Evolutionary conservation across 345 rosid genomes (phyloP).

Genomic region (Schrenkiella parvula): DNA sequence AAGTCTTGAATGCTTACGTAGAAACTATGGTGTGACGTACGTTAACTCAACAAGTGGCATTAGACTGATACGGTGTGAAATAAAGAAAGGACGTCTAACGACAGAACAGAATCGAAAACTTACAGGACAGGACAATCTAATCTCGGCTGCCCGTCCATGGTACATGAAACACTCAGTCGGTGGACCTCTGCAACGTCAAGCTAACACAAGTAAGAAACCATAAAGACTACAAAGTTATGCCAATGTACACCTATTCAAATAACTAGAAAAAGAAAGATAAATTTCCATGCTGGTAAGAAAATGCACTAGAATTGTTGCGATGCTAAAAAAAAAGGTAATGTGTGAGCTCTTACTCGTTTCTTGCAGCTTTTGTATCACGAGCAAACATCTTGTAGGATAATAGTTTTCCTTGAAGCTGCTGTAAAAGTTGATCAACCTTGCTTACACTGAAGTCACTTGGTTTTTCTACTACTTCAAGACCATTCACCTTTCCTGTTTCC

Average conservation of each 20-base stretch:
- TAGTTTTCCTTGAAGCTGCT: constrained; percentile 73
- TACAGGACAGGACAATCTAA: constrained; percentile 58
- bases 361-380: constrained; percentile 90
- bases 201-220: constrained; percentile 5
- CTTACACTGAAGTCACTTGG: constrained; percentile 52
- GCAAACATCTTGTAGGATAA: constrained; percentile 87
- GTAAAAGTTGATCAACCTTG: constrained; percentile 72
- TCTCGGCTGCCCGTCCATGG: constrained; percentile 81
- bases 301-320: not conserved
- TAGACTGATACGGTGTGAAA: not conserved
- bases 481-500: constrained; percentile 26
- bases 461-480: constrained; percentile 42
- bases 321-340: not conserved
- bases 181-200: constrained; percentile 69
- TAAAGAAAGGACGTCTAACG: not conserved
- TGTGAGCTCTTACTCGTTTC: constrained; percentile 65
- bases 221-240: not conserved
- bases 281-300: not conserved
- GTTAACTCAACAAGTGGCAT: constrained; percentile 4
- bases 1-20: not conserved
- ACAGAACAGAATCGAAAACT: constrained; percentile 14
- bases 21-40: not conserved
- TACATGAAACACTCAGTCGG: constrained; percentile 87
- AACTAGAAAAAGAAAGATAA: not conserved
- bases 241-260: not conserved